phyloP scores from a whole-genome alignment of 2,329 filamentous ascomycete species.

The Boeremia lycopersici region DNA sequence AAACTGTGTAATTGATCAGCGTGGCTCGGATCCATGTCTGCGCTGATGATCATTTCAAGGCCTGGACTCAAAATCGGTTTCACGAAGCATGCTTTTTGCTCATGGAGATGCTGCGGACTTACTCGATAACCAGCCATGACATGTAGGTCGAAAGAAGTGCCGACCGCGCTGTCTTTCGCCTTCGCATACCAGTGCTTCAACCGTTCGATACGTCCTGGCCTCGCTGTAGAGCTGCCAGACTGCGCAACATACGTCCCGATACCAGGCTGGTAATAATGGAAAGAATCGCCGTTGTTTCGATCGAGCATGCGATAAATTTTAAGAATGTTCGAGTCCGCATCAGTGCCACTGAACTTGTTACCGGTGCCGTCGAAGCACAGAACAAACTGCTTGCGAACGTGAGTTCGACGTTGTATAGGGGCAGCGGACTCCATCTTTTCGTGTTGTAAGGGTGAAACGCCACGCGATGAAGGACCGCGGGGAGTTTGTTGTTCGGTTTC shows the following conservation, averaged over 20 bases:
- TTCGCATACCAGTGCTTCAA: constrained; percentile 72
- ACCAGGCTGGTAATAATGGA: constrained; percentile 54
- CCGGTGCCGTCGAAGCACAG: constrained; percentile 54
- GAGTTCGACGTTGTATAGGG: constrained; percentile 16
- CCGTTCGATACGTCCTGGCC: constrained; percentile 62
- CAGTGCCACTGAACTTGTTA: constrained; percentile 51
- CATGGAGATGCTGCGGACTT: constrained; percentile 46
- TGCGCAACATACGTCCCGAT: constrained; percentile 74
- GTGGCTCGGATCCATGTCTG: not conserved
- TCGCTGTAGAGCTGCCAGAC: constrained; percentile 56
- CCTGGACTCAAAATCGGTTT: not conserved
- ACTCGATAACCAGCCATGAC: constrained; percentile 84
- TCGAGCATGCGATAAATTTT: constrained; percentile 75
- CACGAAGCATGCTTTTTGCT: not conserved
- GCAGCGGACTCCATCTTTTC: constrained; percentile 7
- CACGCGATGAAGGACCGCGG: not conserved
- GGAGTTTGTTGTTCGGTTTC: not conserved
- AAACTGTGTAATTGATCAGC: constrained; percentile 39
- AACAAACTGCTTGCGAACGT: constrained; percentile 63
- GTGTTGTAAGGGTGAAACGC: constrained; percentile 1
- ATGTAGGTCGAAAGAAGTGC: constrained; percentile 77
- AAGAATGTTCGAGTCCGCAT: constrained; percentile 57
- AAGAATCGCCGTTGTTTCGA: constrained; percentile 64
- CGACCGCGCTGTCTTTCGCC: constrained; percentile 76
- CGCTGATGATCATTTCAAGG: no score